Conservation (phyloP, 2,329 filamentous ascomycete genomes). For the Beauveria varroae region DNA sequence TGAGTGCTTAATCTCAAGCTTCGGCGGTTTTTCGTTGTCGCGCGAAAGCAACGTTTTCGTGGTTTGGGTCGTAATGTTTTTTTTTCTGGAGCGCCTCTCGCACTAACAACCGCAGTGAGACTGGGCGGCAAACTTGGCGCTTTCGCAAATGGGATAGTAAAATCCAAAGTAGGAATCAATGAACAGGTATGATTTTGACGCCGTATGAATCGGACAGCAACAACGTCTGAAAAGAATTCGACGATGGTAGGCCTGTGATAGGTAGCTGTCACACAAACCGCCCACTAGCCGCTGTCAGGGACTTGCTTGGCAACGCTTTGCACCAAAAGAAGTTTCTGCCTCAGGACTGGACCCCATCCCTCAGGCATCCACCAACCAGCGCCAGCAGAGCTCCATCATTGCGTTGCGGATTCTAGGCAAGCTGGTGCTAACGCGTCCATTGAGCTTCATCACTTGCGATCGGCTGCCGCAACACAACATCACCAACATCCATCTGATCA, state of each 20-base stretch:
- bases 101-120: not conserved
- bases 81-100: slow-evolving; percentile 1
- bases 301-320: not conserved
- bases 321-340: not conserved
- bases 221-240: not conserved
- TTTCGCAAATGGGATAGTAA: not conserved
- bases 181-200: too few relatives aligned
- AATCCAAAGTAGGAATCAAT: not conserved
- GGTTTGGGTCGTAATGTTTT: slow-evolving; percentile 5
- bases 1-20: not conserved
- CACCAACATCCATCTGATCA: slow-evolving; percentile 19
- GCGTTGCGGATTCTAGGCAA: slow-evolving; percentile 34
- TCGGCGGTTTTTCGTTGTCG: not conserved
- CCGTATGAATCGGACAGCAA: not conserved
- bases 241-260: not conserved
- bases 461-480: slow-evolving; percentile 3
- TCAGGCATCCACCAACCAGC: slow-evolving; percentile 4
- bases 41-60: not conserved
- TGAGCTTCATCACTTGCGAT: slow-evolving; percentile 7
- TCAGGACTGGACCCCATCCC: not conserved
- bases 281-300: not conserved
- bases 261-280: not conserved
- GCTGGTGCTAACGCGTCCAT: slow-evolving; percentile 38
- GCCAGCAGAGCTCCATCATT: slow-evolving; percentile 9
- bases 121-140: not conserved